Evolutionary conservation across 352 stramenopile genomes (phyloP).

Genomic region (Phytophthora tubulina): DNA sequence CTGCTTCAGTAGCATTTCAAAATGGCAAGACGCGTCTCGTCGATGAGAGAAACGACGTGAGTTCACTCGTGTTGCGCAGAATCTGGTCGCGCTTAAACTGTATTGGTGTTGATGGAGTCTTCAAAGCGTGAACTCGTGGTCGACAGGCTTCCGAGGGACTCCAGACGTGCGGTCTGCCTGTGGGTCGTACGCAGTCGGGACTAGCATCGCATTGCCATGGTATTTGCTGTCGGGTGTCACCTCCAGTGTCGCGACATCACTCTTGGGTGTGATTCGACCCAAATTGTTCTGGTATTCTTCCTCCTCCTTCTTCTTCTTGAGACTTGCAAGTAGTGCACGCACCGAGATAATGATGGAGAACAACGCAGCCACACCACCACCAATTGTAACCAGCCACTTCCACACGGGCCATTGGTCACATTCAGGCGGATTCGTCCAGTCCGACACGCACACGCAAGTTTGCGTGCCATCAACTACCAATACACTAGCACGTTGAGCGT

Average conservation of each 20-base stretch:
- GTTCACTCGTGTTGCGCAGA: neutral
- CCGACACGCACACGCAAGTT: slow-evolving; percentile 67
- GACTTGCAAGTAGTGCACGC: slow-evolving; percentile 48
- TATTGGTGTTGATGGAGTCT: slow-evolving; percentile 11
- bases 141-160: slow-evolving; percentile 28
- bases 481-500: slow-evolving; percentile 57
- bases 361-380: slow-evolving; percentile 62
- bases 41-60: neutral
- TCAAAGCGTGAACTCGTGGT: slow-evolving; percentile 50
- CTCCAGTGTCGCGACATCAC: slow-evolving; percentile 41
- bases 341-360: slow-evolving; percentile 69
- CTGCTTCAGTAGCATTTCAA: slow-evolving; percentile 11
- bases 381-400: slow-evolving; percentile 68
- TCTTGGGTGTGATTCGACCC: slow-evolving; percentile 23
- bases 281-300: slow-evolving; percentile 18
- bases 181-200: slow-evolving; percentile 36
- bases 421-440: slow-evolving; percentile 64
- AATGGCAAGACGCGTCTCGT: no score
- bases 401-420: slow-evolving; percentile 63
- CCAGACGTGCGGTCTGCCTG: slow-evolving; percentile 23
- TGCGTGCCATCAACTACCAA: slow-evolving; percentile 44
- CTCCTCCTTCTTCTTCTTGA: slow-evolving; percentile 39
- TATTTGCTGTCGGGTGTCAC: slow-evolving; percentile 36
- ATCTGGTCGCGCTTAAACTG: slow-evolving; percentile 12
- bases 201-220: slow-evolving; percentile 22